Conservation (phyloP, 768 basidiomycete species). For the Melanogaster broomeanus region DNA sequence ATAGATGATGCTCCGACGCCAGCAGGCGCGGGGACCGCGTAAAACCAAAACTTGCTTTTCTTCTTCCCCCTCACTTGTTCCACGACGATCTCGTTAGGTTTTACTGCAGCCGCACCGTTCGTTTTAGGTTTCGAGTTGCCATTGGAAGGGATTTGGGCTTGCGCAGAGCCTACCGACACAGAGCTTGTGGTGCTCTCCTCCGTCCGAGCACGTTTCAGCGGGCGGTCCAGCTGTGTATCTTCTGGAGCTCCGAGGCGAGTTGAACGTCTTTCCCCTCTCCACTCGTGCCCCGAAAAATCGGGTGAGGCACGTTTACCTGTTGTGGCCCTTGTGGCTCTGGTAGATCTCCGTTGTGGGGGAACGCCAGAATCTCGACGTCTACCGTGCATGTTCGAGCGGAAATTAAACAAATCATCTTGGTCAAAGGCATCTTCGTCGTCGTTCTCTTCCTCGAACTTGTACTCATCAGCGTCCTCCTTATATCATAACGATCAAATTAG, state of each 20-base stretch:
- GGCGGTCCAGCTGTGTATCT: conserved; percentile 53
- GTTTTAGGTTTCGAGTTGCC: conserved; percentile 49
- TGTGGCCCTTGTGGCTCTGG: conserved; percentile 51
- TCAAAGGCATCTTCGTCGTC: conserved; percentile 59
- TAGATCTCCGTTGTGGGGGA: conserved; percentile 51
- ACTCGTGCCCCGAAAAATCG: conserved; percentile 52
- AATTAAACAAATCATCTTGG: conserved; percentile 42
- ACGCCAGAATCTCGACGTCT: conserved; percentile 39
- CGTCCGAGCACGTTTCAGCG: conserved; percentile 73
- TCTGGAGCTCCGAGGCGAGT: conserved; percentile 58
- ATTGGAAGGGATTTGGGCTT: conserved; percentile 21
- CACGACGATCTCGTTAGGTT: conserved; percentile 71
- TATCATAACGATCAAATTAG: conserved; percentile 17
- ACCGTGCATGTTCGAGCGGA: conserved; percentile 44
- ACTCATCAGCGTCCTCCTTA: conserved; percentile 67
- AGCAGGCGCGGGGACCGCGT: conserved; percentile 55
- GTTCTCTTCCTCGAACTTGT: conserved; percentile 63
- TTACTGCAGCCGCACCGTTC: conserved; percentile 65
- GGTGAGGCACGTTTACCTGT: conserved; percentile 53
- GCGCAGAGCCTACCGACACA: conserved; percentile 37
- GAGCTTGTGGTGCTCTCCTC: conserved; percentile 69
- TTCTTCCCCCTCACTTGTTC: conserved; percentile 80
- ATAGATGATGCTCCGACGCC: conserved; percentile 16
- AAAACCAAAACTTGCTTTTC: conserved; percentile 87
- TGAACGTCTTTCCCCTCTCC: conserved; percentile 79